Base-by-base conservation (phyloP, 164 flowering plant species). In the Tetrastigma voinierianum region DNA sequence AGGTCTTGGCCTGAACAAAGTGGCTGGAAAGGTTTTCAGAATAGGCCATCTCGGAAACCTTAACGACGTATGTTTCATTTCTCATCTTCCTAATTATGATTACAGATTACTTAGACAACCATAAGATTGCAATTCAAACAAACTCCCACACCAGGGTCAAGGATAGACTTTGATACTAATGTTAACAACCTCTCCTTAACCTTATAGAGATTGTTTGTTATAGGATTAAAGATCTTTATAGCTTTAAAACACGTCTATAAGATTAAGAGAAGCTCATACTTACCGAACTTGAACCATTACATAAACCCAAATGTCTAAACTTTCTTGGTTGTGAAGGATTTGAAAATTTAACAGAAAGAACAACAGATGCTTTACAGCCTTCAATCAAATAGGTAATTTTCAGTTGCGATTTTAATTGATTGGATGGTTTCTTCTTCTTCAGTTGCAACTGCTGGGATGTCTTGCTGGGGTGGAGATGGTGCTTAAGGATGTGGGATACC, bases 401-500 rank as follows among this genome's bases (percentile, higher is more conserved):
- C 12, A 57, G 1, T n/a, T n/a, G n/a, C n/a, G n/a, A n/a, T n/a
- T n/a, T n/a, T n/a, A n/a, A n/a, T n/a, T n/a, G n/a, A 11, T 20
- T 48, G 15, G 9, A 20, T 46, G 5, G 49, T 64, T 19, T 32
- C 2, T 32, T n/a, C n/a, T n/a, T 32, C 40, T 78, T 70, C 80
- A 94, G 98, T 62, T 94, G 82, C 98, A 91, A 90, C 66, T 94
- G 78, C 61, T 91, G 83, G 98, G 98, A 2, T 91, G 97, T 72
- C 86, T 94, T 68, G 91, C 91, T 71, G 97, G 96, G 6, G 98
- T 94, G 75, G 98, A 94, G 82, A 94, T 94, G 97, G 80, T 91
- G 61, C 95, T 90, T 8, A 91, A 87, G 70, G 98, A 94, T 61
- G 93, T 90, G 4, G n/a, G 98, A 1, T 94, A 90, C 80, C 96